These are phyloP conservation scores for Aquanectria penicillioides DNA, from an alignment of 2,329 filamentous ascomycete genomes.

Conservation along the genomic window DNA sequence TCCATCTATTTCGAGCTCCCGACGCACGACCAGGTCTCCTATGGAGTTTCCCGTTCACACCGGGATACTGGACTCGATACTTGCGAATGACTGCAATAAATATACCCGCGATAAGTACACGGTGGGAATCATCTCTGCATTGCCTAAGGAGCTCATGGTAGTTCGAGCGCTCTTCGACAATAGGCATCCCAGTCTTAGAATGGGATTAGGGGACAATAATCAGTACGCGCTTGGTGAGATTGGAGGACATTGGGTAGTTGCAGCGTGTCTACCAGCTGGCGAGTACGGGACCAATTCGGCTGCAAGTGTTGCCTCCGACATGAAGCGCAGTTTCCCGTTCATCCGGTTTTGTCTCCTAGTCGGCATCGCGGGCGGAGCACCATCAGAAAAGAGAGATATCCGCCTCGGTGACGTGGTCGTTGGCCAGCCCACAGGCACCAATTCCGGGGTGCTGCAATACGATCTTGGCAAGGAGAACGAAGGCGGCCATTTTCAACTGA, in stretches of 20 bases:
- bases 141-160: slow-evolving; percentile 8
- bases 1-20: not conserved
- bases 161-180: slow-evolving; percentile 21
- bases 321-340: slow-evolving; percentile 10
- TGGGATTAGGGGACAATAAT: slow-evolving; percentile 7
- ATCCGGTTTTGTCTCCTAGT: slow-evolving; percentile 4
- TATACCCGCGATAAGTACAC: slow-evolving; percentile 2
- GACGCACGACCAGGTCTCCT: not conserved
- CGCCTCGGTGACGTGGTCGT: slow-evolving; percentile 31
- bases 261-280: slow-evolving; percentile 19
- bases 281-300: slow-evolving; percentile 19
- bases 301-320: not conserved
- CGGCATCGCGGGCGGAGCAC: slow-evolving; percentile 6
- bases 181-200: not conserved
- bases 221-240: slow-evolving; percentile 22
- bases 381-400: slow-evolving; percentile 8
- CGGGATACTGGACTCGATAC: not conserved
- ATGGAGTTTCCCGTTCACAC: not conserved
- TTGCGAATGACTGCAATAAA: not conserved
- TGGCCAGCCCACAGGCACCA: not conserved
- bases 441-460: slow-evolving; percentile 19
- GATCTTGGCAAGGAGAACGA: slow-evolving; percentile 16
- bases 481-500: not conserved
- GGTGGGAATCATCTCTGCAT: slow-evolving; percentile 21
- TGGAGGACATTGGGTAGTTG: slow-evolving; percentile 17